Evolutionary conservation across 169 alveolate species (phyloP).

Genomic region (Babesia divergens): DNA sequence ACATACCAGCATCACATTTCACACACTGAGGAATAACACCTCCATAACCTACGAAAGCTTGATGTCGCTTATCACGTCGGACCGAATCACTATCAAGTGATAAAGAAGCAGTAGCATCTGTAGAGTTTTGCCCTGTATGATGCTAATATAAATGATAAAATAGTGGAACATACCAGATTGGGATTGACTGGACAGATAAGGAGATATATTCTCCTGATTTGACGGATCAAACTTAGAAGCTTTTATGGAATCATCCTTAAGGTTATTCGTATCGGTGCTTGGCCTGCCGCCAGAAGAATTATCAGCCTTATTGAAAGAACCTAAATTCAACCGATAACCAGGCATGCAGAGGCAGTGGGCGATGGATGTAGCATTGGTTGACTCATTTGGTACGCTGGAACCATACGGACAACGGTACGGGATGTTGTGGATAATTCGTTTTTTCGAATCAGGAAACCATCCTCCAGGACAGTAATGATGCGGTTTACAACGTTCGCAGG

Average conservation of each 20-base stretch:
- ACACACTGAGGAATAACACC: slow-evolving; percentile 50
- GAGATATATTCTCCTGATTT: no score
- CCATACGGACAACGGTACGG: slow-evolving; percentile 75
- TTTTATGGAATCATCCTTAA: no score
- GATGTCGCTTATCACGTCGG: no score
- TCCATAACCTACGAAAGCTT: neutral
- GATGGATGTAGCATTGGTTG: slow-evolving; percentile 64
- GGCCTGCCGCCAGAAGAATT: neutral
- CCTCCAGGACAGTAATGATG: slow-evolving; percentile 66
- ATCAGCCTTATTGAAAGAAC: neutral
- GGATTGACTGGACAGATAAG: no score
- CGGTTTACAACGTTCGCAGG: slow-evolving; percentile 45
- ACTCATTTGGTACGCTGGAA: slow-evolving; percentile 66
- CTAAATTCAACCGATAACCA: slow-evolving; percentile 61
- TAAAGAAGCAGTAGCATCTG: no score
- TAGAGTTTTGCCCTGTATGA: no score
- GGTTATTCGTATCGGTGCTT: no score
- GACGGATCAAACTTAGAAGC: no score
- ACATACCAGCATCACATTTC: slow-evolving; percentile 72
- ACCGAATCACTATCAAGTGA: no score
- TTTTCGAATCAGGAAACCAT: slow-evolving; percentile 34
- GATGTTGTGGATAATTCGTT: slow-evolving; percentile 65
- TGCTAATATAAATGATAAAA: no score
- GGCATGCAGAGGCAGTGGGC: slow-evolving; percentile 72
- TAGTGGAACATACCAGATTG: no score